Evolutionary conservation across 768 basidiomycete genomes (phyloP), one percentile per base, ranked within the genome.

Genomic region (Mycena indigotica): DNA sequence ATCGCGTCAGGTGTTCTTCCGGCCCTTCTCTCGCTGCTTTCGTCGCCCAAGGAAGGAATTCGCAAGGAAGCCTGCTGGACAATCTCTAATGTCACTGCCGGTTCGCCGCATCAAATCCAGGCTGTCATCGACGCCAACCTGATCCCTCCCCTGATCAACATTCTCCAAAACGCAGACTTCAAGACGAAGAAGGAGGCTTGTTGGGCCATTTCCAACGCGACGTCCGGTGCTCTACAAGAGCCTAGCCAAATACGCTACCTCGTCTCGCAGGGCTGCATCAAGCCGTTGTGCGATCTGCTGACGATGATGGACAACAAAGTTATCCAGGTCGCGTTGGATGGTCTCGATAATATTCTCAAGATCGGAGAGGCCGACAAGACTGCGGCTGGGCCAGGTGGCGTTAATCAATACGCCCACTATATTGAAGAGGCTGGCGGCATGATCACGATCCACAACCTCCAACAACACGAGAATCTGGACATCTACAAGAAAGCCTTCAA

Each of bases 51-150:
- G 78, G 97, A 99, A 61, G 97, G 95, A 46, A 99, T 99, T 67
- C 85, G 96, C 69, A 99, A 99, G 80, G 96, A 99, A 74, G 96
- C 97, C 19, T 99, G 97, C 77, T 99, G 97, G 97, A 99, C 97
- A 17, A 98, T 99, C 67, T 97, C 94, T 50, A 99, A 99, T 76
- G 84, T 99, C 72, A 99, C 97, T 40, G 97, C 97, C 30, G 97
- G 97, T 35, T 93, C 91, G 44, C 93, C 97, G 25, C 88, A 89
- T 66, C 97, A 99, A 75, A 99, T 99, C 66, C 96, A 98, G 73
- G 81, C 93, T 46, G 91, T 98, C 67, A 94, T 99, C 64, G 97
- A 99, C 67, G 97, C 97, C 71, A 95, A 98, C 69, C 93, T 99
- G 68, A 87, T 98, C 57, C 96, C 96, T 52, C 96, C 96, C 58